phyloP scores from a whole-genome alignment of 352 stramenopile species.

The Stephanocyclus meneghinianus region DNA sequence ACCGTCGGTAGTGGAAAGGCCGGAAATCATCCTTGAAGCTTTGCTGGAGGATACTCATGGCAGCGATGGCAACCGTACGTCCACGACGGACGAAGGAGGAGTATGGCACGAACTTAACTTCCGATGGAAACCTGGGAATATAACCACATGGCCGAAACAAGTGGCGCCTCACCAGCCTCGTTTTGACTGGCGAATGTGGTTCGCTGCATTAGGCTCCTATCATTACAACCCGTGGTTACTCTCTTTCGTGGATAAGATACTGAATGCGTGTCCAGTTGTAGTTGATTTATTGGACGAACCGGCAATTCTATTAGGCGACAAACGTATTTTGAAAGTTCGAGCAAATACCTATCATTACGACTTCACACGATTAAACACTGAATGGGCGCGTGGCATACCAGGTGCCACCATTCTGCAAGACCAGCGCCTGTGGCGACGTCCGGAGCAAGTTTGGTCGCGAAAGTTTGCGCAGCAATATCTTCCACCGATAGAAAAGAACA shows the following conservation, averaged over 20 bases:
- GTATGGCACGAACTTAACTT: constrained; percentile 87
- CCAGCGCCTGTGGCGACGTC: not conserved
- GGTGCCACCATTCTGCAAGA: constrained; percentile 58
- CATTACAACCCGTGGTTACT: constrained; percentile 87
- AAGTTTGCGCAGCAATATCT: constrained; percentile 33
- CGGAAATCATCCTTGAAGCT: constrained; percentile 89
- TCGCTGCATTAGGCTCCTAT: constrained; percentile 86
- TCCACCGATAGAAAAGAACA: constrained; percentile 28
- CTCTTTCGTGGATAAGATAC: constrained; percentile 85
- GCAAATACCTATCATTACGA: constrained; percentile 87
- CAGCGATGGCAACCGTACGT: not conserved
- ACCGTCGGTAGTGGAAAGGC: constrained; percentile 83
- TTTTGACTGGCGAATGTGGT: constrained; percentile 93
- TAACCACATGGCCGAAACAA: constrained; percentile 47
- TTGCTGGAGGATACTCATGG: constrained; percentile 27
- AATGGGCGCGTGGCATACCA: constrained; percentile 71
- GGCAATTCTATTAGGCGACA: constrained; percentile 17
- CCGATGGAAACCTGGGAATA: constrained; percentile 86
- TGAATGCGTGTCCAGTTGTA: constrained; percentile 80
- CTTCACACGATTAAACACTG: constrained; percentile 84
- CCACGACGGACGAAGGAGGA: constrained; percentile 19
- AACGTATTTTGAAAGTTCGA: constrained; percentile 53
- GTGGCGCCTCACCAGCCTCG: constrained; percentile 82
- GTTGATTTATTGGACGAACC: constrained; percentile 82
- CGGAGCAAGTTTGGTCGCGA: constrained; percentile 38